phyloP scores from a whole-genome alignment of 1,284 basidiomycete species.

The Leccinum olivaceoglutinosum region DNA sequence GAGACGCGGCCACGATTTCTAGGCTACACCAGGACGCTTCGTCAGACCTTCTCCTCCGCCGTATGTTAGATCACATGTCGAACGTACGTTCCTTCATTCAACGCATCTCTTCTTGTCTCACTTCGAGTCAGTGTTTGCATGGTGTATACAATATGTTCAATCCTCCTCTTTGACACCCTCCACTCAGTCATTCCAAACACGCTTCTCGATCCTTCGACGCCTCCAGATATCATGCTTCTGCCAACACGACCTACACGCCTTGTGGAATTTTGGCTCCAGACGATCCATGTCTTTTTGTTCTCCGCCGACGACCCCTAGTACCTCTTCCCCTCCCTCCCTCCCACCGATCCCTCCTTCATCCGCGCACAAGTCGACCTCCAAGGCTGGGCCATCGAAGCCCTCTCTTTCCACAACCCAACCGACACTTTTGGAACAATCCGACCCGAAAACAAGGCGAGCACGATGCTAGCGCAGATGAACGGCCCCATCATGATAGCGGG shows the following conservation, averaged over 20 bases:
- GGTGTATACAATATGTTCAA: too few relatives aligned
- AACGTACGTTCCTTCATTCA: conserved; percentile 44
- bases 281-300: conserved; percentile 96
- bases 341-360: conserved; percentile 71
- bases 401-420: conserved; percentile 94
- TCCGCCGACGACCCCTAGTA: conserved; percentile 81
- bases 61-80: conserved; percentile 91
- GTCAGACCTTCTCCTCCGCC: conserved; percentile 58
- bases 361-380: conserved; percentile 93
- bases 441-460: conserved; percentile 90
- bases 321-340: conserved; percentile 79
- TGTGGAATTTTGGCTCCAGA: conserved; percentile 77
- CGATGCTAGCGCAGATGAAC: conserved; percentile 90
- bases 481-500: conserved; percentile 62
- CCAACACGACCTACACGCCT: conserved; percentile 90
- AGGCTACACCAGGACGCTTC: conserved; percentile 77
- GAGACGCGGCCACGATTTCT: conserved; percentile 91
- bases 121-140: conserved; percentile 40
- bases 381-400: conserved; percentile 93
- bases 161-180: too few relatives aligned
- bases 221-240: conserved; percentile 88
- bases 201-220: conserved; percentile 29
- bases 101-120: conserved; percentile 12
- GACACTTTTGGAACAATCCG: conserved; percentile 93
- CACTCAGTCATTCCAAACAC: too few relatives aligned